Conservation (phyloP, 192 early-diverging fungal species). For the Coemansia sp. region DNA sequence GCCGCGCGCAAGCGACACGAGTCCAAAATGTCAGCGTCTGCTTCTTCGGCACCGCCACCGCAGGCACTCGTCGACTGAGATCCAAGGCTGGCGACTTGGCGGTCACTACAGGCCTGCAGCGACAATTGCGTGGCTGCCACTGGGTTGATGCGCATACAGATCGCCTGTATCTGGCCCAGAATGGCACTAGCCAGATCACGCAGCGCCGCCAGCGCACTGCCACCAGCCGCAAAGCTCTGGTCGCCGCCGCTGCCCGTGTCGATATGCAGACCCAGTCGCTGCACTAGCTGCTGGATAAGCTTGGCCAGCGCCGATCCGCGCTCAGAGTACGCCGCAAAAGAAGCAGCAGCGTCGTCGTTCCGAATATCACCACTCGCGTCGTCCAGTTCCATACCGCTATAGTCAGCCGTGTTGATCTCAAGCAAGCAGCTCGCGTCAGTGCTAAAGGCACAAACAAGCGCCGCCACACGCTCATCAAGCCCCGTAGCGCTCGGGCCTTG, state of each 20-base stretch:
- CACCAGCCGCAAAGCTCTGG: constrained; percentile 2
- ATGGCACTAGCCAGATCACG: constrained; percentile 31
- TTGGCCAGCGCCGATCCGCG: constrained; percentile 25
- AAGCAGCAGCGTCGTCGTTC: neutral
- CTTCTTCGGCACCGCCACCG: neutral
- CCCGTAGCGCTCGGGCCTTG: neutral
- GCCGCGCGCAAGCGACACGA: constrained; percentile 19
- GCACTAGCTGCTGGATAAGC: constrained; percentile 21
- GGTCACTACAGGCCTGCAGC: constrained; percentile 9
- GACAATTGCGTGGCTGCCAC: constrained; percentile 10
- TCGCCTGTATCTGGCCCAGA: constrained; percentile 40
- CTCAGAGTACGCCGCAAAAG: neutral
- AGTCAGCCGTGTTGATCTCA: neutral
- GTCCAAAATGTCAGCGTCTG: neutral
- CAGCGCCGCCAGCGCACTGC: constrained; percentile 5
- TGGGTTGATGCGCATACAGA: constrained; percentile 19
- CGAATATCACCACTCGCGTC: neutral
- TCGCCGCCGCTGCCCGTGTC: neutral
- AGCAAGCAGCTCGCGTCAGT: constrained; percentile 10
- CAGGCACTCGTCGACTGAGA: no score
- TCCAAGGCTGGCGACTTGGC: no score
- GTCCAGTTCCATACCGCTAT: neutral
- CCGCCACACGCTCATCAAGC: constrained; percentile 12
- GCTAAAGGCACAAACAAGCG: constrained; percentile 8
- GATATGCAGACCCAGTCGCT: constrained; percentile 8